Evolutionary conservation across 768 basidiomycete genomes (phyloP).

Genomic region (Omphalotus guepiniiformis): DNA sequence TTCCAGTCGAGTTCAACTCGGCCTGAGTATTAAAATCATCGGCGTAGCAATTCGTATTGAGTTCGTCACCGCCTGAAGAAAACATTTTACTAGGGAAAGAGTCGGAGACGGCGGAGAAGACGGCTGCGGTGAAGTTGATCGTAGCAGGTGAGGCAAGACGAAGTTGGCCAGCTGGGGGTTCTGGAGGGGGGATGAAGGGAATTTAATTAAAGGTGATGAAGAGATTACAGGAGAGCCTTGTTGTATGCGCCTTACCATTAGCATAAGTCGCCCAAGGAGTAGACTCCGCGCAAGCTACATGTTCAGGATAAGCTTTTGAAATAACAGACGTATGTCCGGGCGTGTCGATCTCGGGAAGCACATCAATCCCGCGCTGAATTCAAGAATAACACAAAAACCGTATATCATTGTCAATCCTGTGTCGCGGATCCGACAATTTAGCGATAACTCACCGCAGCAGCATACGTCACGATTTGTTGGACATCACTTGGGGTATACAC

Average conservation of each 20-base stretch:
- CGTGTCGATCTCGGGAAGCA: constrained; percentile 40
- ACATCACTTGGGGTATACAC: constrained; percentile 58
- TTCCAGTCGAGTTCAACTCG: constrained; percentile 42
- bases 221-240: background rate
- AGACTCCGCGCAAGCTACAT: constrained; percentile 59
- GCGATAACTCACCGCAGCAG: constrained; percentile 52
- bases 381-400: background rate
- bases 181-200: constrained; percentile 21
- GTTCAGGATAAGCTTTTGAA: constrained; percentile 62
- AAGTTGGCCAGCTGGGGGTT: constrained; percentile 83
- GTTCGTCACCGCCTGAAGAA: constrained; percentile 79
- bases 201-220: background rate
- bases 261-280: constrained; percentile 61
- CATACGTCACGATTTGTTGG: constrained; percentile 58
- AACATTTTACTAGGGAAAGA: constrained; percentile 59
- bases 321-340: constrained; percentile 80
- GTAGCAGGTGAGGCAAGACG: constrained; percentile 62
- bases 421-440: background rate
- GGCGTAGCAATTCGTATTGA: constrained; percentile 64
- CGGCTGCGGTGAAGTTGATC: constrained; percentile 49
- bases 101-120: constrained; percentile 51
- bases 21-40: constrained; percentile 57
- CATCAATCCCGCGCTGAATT: constrained; percentile 68
- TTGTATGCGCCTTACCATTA: constrained; percentile 16
- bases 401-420: background rate